These are phyloP conservation scores for Podospora appendiculata DNA, from an alignment of 495 filamentous ascomycete species.

Conservation along the genomic window DNA sequence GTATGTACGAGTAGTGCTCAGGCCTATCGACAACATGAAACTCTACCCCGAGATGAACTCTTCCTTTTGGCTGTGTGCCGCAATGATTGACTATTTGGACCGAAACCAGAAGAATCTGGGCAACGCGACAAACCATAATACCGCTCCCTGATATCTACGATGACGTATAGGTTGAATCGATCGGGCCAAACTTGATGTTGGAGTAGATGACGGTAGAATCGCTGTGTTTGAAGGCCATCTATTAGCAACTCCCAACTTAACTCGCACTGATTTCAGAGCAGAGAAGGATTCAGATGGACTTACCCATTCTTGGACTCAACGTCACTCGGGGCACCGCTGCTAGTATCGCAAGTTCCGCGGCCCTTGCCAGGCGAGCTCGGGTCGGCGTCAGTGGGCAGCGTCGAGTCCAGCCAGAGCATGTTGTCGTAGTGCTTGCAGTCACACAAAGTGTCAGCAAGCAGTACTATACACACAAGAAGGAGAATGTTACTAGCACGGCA, in stretches of 20 bases:
- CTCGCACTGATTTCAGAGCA: not conserved
- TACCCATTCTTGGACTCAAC: constrained; percentile 43
- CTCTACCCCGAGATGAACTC: no score
- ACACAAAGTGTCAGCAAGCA: no score
- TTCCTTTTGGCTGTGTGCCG: no score
- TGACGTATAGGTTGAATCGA: constrained; percentile 43
- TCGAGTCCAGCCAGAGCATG: constrained; percentile 75
- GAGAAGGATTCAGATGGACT: not conserved
- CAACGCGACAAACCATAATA: not conserved
- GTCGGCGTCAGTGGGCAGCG: constrained; percentile 48
- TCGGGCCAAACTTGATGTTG: constrained; percentile 59
- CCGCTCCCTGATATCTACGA: not conserved
- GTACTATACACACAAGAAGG: not conserved
- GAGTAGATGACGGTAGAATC: constrained; percentile 41
- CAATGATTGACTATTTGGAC: no score
- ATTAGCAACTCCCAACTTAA: no score
- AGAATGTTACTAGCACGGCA: not conserved
- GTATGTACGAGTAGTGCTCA: no score
- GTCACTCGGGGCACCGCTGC: constrained; percentile 46
- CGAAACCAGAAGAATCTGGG: no score
- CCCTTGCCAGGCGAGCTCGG: constrained; percentile 46
- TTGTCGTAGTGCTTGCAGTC: constrained; percentile 43
- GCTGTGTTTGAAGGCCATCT: not conserved
- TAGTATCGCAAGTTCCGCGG: constrained; percentile 55
- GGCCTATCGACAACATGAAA: no score